Conservation (phyloP, 345 rosid genomes). For the Eucalyptus curtisii region DNA sequence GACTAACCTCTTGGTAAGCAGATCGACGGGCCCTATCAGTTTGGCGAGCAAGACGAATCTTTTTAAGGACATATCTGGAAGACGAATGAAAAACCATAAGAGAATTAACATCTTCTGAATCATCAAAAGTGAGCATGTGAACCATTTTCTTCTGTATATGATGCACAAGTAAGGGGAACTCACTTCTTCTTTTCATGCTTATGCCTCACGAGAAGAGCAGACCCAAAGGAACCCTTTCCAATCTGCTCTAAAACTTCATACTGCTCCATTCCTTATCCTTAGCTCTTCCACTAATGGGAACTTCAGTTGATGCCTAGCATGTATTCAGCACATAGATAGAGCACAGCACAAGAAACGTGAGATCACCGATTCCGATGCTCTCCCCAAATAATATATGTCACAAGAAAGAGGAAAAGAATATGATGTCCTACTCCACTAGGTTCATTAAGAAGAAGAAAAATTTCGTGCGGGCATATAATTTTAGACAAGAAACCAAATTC, state of each 20-base stretch:
- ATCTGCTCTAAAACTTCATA: constrained; percentile 89
- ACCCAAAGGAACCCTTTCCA: constrained; percentile 94
- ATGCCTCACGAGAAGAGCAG: constrained; percentile 97
- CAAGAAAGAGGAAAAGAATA: background rate
- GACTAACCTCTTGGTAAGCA: constrained; percentile 83
- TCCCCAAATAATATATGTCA: background rate
- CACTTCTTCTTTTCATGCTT: constrained; percentile 89
- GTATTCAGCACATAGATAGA: background rate
- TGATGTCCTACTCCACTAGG: background rate
- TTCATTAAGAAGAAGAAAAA: background rate
- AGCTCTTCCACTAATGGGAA: background rate
- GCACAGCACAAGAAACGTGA: background rate
- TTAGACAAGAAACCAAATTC: background rate
- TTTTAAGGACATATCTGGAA: constrained; percentile 79
- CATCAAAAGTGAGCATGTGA: background rate
- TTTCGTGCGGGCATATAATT: background rate
- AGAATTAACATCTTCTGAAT: background rate
- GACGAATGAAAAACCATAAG: background rate
- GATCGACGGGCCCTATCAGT: constrained; percentile 90
- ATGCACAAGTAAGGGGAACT: constrained; percentile 2
- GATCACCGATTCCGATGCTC: background rate
- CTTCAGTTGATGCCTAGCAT: background rate
- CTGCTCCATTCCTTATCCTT: constrained; percentile 48
- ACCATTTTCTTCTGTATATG: background rate
- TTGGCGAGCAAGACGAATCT: constrained; percentile 93